Evolutionary conservation across 345 rosid genomes (phyloP).

Genomic region (Populus deltoides): DNA sequence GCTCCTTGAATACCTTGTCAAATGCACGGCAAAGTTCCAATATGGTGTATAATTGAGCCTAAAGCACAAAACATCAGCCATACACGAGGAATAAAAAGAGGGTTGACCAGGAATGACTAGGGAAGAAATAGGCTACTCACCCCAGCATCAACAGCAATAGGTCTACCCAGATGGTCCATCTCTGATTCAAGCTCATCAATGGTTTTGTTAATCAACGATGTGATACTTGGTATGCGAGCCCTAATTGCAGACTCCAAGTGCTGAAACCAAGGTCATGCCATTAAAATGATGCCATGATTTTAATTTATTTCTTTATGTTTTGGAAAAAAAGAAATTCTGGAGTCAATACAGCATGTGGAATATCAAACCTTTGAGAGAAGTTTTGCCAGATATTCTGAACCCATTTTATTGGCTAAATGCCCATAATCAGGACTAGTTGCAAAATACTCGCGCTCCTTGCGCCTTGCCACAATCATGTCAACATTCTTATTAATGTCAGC

Average conservation of each 20-base stretch:
- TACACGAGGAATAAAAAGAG: background rate
- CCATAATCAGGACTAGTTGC: conserved; percentile 92
- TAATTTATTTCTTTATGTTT: background rate
- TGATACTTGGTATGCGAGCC: conserved; percentile 81
- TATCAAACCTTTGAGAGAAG: conserved; percentile 79
- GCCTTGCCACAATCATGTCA: conserved; percentile 88
- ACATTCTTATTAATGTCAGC: conserved; percentile 89
- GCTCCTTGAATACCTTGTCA: conserved; percentile 40
- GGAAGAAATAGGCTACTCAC: conserved; percentile 37
- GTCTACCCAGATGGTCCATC: conserved; percentile 82
- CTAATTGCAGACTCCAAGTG: conserved; percentile 86
- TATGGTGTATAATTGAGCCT: conserved; percentile 40
- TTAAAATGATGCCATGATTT: conserved; percentile 7
- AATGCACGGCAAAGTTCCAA: conserved; percentile 45
- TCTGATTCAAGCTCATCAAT: conserved; percentile 90
- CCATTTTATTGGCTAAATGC: conserved; percentile 89
- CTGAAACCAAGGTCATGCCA: conserved; percentile 39
- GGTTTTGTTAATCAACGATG: conserved; percentile 80
- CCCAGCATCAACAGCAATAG: conserved; percentile 91
- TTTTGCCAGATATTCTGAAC: conserved; percentile 92
- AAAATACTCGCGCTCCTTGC: conserved; percentile 82
- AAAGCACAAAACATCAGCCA: background rate
- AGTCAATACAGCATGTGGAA: background rate
- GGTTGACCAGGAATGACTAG: background rate
- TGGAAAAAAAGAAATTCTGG: background rate